Base-by-base conservation (phyloP, 257 asterid genomes). In the Solanum virginianum region DNA sequence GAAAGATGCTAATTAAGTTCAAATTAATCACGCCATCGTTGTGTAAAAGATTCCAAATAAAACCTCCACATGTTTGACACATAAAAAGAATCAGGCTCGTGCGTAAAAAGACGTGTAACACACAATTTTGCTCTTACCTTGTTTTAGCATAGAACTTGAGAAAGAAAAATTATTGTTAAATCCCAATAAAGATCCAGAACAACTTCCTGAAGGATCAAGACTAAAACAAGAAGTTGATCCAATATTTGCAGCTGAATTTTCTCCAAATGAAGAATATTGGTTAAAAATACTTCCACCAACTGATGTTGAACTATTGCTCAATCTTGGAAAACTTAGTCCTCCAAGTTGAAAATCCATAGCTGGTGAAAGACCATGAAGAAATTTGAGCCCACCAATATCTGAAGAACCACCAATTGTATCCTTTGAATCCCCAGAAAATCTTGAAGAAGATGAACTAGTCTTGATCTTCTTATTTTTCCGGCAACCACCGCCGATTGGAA, bases 401-500 rank as follows among this genome's bases (percentile, higher is more conserved):
- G 94, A 86, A 6, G 97, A 79, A 0, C 84, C 89, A 22, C 71
- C 84, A 36, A 36, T 16, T 14, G 89, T 56, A 63, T 88, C 91
- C 20, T 54, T 89, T 4, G 92, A 85, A 75, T 87, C 92, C 43
- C 88, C 92, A 74, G 93, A 85, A 39, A 88, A 86, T 70, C 90
- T 75, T 16, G 92, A 87, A 41, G 80, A 32, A 12, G 81, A 60
- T 20, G 79, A 69, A 49, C 93, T 90, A 36, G 96, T 75, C 88
- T 90, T 93, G 24, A 86, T 56, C 66, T 92, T 95, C 97, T 95
- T 96, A 91, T 84, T 94, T 86, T 95, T 96, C 84, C 99, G 89
- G 92, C 98, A 92, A 29, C 97, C 98, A 6, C 99, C 99, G 15
- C 99, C 99, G 2, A 96, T 93, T 0, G 99, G 99, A 7, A 96